Evolutionary conservation across 352 stramenopile genomes (phyloP).

Genomic region (Phytophthora pistaciae): DNA sequence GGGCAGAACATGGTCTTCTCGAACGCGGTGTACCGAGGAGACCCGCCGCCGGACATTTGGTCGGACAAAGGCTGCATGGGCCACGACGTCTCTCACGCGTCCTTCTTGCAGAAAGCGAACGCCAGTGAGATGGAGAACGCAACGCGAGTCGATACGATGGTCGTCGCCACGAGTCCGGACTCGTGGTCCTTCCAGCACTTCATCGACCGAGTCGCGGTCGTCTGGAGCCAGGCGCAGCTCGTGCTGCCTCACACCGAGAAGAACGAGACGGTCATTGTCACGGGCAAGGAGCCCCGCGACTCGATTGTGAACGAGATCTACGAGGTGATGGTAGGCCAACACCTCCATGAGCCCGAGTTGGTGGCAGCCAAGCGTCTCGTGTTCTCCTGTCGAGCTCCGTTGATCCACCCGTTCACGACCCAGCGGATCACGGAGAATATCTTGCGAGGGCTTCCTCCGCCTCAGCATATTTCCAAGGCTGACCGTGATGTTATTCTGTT

Average conservation of each 20-base stretch:
- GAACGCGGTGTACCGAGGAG: slow-evolving; percentile 29
- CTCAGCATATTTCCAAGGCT: slow-evolving; percentile 3
- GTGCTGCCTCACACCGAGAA: slow-evolving; percentile 30
- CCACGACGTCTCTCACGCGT: slow-evolving; percentile 25
- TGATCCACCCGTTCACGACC: slow-evolving; percentile 40
- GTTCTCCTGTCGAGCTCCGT: slow-evolving; percentile 37
- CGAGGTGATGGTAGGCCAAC: slow-evolving; percentile 29
- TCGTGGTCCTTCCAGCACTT: slow-evolving; percentile 49
- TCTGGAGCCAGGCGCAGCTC: slow-evolving; percentile 41
- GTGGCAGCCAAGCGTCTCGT: slow-evolving; percentile 32
- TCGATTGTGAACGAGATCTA: slow-evolving; percentile 39
- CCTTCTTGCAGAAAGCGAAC: slow-evolving; percentile 23
- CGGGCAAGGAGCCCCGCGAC: slow-evolving; percentile 24
- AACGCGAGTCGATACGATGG: slow-evolving; percentile 27
- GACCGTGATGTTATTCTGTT: slow-evolving; percentile 37
- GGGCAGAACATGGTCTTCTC: slow-evolving; percentile 39
- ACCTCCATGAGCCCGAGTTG: slow-evolving; percentile 15
- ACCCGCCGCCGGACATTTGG: slow-evolving; percentile 35
- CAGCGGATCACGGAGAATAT: slow-evolving; percentile 41
- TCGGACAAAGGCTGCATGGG: slow-evolving; percentile 33
- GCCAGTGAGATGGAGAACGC: slow-evolving; percentile 1
- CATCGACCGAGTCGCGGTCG: slow-evolving; percentile 38
- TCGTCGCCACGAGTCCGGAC: slow-evolving; percentile 35
- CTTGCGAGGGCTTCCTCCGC: slow-evolving; percentile 16
- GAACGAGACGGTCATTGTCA: slow-evolving; percentile 23